Evolutionary conservation across 768 basidiomycete species (phyloP), one percentile per base, ranked within the genome.

Genomic region (Lentinula raphanica): DNA sequence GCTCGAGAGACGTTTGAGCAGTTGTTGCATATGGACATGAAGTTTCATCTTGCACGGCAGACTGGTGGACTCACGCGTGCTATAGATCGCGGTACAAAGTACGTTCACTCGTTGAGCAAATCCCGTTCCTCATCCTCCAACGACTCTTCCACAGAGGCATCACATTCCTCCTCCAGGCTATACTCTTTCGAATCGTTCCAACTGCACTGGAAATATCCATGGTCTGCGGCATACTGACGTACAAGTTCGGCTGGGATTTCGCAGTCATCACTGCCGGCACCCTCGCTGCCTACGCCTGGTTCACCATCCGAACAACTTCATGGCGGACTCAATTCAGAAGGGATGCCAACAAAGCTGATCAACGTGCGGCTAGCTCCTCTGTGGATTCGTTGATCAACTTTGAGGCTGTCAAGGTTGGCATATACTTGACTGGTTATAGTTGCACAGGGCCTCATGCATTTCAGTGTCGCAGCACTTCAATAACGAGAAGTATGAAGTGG

Each of bases 1-100:
- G 95, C 97, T 2, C 78, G 90, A n/a, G 88, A 94, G 64, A 98
- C 96, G 0, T 99, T 99, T 61, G 88, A 91, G 59, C 97, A 99
- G 67, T 74, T 99, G 13, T 79, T 99, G 60, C 83, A 91, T 68
- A 81, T 98, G 64, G 92, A 97, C 65, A 80, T 98, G 69, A 86
- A 83, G 51, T 99, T 98, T 72, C 97, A 99, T 66, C 79, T 98
- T 29, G 85, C 88, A 17, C 74, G 96, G 35, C 96, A 98, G 67
- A 99, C 97, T 0, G 97, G 97, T 27, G 97, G 97, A 1, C 78
- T 99, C 45, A 98, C 94, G 2, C 77, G 97, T 42, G 97, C 97
- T 4, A 98, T 99, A 63, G 97, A 99, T 69, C 82, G 97, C 13
- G 97, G 97, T 31, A 98, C 97, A 31, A 99, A 98, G 94, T 97